Conservation (phyloP, 2,329 filamentous ascomycete genomes). For the Hymenoscyphus occultus region DNA sequence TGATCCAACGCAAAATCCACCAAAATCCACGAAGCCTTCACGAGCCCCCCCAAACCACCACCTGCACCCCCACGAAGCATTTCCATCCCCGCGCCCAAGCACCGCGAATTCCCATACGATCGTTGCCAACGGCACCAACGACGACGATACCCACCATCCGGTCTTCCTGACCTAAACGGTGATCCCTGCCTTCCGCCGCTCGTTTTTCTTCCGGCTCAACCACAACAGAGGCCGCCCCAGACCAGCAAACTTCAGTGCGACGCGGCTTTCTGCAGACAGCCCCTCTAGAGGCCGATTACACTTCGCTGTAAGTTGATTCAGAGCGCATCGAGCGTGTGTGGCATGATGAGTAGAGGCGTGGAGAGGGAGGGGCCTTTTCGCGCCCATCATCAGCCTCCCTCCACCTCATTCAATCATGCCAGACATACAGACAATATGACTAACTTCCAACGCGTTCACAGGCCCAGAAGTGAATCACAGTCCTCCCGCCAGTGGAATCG, state of each 20-base stretch:
- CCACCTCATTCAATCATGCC: conserved; percentile 14
- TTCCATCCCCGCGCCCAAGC: not conserved
- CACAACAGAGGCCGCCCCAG: conserved; percentile 18
- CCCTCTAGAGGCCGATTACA: conserved; percentile 34
- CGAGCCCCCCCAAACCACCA: conserved; percentile 9
- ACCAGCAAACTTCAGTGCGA: conserved; percentile 17
- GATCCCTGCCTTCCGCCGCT: conserved; percentile 10
- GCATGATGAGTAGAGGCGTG: not conserved
- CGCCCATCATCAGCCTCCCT: conserved; percentile 17
- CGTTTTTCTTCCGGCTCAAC: conserved; percentile 12
- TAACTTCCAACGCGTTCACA: conserved; percentile 26
- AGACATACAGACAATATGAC: conserved; percentile 18
- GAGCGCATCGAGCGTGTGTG: conserved; percentile 1
- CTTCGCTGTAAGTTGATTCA: conserved; percentile 33
- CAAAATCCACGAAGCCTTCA: conserved; percentile 12
- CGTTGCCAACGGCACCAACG: conserved; percentile 7
- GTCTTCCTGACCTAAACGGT: conserved; percentile 1
- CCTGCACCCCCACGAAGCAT: conserved; percentile 1
- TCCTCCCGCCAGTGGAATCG: conserved; percentile 33
- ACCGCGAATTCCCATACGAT: conserved; percentile 5
- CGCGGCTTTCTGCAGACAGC: conserved; percentile 34
- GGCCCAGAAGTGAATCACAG: conserved; percentile 36
- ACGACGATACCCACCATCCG: conserved; percentile 11
- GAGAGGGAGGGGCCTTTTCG: conserved; percentile 14
- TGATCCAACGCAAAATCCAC: conserved; percentile 14